Base-by-base conservation (phyloP, 345 rosid genomes). In the Noccaea bulbosa region DNA sequence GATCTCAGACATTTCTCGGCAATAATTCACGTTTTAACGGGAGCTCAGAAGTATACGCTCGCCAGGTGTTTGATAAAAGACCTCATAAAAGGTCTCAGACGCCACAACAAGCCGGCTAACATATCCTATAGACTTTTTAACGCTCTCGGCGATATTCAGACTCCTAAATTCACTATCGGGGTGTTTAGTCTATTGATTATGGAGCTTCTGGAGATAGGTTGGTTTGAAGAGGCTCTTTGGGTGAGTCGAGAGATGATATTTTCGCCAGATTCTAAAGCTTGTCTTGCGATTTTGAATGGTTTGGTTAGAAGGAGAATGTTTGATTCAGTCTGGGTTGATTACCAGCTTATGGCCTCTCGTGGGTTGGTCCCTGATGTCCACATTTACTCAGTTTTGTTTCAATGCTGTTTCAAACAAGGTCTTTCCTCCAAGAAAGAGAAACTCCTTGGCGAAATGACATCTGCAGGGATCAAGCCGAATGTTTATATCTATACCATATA, bases 21-120 rank as follows among this genome's bases (percentile, higher is more conserved):
- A 4, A 11, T 60, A 0, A 70, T 85, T 45, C 84, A 83, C 34
- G 71, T 75, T 2, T 14, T 84, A 49, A 53, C 81, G 3, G 45
- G 65, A 70, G 81, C 81, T 7, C 72, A 77, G 9, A 71, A 74
- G 45, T 82, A 79, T 70, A 27, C 9, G 48, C 70, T 77, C 47
- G 88, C 90, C 75, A 84, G 82, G 77, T 80, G 92, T 71, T 85
- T 85, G 90, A 85, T 85, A 63, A 87, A 87, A 81, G 49, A 63
- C 83, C 85, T 87, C 62, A 76, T 81, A 3, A 63, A 83, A 70
- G 5, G 71, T 43, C 79, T 85, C 38, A 75, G 63, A 14, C 77
- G 69, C 48, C 69, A 78, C 65, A 57, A 43, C 44, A 80, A 81
- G 43, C 71, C 80, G 7, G 32, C 9, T 2, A 75, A 77, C 14